phyloP scores from a whole-genome alignment of 2,329 filamentous ascomycete genomes.

The Penicillium freii region DNA sequence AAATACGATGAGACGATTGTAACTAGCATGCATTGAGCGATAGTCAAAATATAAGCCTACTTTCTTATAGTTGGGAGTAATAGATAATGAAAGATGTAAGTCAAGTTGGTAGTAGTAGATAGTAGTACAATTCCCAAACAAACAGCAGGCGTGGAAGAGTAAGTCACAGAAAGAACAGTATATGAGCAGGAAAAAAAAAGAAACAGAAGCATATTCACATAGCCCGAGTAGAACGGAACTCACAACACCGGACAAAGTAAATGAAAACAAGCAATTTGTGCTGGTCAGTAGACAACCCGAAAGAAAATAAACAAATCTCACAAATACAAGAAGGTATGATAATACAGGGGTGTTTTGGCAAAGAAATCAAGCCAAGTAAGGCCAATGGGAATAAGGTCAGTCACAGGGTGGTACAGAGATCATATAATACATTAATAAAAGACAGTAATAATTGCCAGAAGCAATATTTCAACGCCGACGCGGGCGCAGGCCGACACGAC shows the following conservation, averaged over 20 bases:
- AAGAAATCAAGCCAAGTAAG: slow-evolving; percentile 3
- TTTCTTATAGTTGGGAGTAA: background rate
- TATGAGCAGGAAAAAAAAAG: background rate
- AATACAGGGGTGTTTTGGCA: slow-evolving; percentile 23
- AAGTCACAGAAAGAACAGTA: background rate
- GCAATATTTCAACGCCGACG: slow-evolving; percentile 21
- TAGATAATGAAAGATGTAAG: background rate
- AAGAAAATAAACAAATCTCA: background rate
- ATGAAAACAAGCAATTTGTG: slow-evolving; percentile 2
- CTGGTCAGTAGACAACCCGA: background rate
- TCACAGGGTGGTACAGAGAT: slow-evolving; percentile 17
- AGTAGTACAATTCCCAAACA: slow-evolving; percentile 6
- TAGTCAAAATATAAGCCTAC: background rate
- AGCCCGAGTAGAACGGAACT: slow-evolving; percentile 5
- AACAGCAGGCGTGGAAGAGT: background rate
- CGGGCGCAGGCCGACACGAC: slow-evolving; percentile 43
- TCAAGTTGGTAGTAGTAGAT: slow-evolving; percentile 7
- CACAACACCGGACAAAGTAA: background rate
- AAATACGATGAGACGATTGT: background rate
- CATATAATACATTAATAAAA: slow-evolving; percentile 16
- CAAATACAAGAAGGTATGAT: slow-evolving; percentile 11
- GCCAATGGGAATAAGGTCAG: slow-evolving; percentile 6
- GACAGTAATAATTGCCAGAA: background rate
- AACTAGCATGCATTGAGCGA: background rate
- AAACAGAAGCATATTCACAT: slow-evolving; percentile 7